phyloP scores from a whole-genome alignment of 805 yeast species.

The Cyberlindnera mississippiensis region DNA sequence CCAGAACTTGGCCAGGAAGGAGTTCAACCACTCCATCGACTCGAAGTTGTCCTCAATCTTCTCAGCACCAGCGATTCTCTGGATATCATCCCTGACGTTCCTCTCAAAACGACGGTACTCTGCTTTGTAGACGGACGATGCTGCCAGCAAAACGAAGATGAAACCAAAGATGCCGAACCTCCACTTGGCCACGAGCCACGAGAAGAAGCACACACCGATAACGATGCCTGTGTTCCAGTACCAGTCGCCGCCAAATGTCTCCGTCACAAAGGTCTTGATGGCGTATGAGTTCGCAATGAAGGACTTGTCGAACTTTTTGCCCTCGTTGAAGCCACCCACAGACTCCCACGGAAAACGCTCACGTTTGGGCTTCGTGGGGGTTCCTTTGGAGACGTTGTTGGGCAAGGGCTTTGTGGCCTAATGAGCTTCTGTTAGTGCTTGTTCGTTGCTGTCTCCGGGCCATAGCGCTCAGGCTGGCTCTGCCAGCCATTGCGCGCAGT shows the following conservation, averaged over 20 bases:
- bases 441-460: not conserved
- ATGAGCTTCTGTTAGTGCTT: not conserved
- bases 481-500: no score
- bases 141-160: constrained; percentile 52
- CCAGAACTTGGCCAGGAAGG: constrained; percentile 79
- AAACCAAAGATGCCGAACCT: constrained; percentile 66
- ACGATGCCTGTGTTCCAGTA: constrained; percentile 64
- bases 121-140: constrained; percentile 63
- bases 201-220: constrained; percentile 66
- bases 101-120: constrained; percentile 76
- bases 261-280: constrained; percentile 58
- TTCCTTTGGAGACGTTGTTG: constrained; percentile 1
- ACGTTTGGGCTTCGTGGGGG: constrained; percentile 1
- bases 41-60: constrained; percentile 60
- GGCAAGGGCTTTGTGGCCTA: constrained; percentile 2
- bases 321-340: constrained; percentile 30
- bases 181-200: constrained; percentile 61
- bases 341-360: constrained; percentile 34
- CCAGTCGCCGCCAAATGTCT: constrained; percentile 68
- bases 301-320: constrained; percentile 22
- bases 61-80: constrained; percentile 59
- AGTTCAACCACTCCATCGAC: constrained; percentile 79
- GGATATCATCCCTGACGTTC: constrained; percentile 72
- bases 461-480: no score
- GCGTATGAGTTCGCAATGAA: constrained; percentile 30